Evolutionary conservation across 2,329 filamentous ascomycete species (phyloP), one percentile per base, ranked within the genome.

Genomic region (Colletotrichum kahawae): DNA sequence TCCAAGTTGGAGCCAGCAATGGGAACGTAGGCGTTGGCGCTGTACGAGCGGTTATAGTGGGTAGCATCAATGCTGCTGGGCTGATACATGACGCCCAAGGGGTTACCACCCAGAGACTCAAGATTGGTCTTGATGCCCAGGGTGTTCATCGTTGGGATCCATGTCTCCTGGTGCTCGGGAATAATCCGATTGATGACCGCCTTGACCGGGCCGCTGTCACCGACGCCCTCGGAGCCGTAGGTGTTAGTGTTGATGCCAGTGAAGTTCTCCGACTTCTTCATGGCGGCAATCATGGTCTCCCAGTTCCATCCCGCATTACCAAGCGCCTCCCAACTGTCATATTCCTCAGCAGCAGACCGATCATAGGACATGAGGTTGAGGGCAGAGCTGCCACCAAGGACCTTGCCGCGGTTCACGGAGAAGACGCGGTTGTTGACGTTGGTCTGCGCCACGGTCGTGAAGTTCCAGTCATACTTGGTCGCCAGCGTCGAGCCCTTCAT

Each of bases 21-120:
- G 5, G 84, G 81, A 0, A 87, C 80, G 73, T 90, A 90, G 3
- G 83, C 83, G 57, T 84, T 86, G 67, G 82, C 77, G 29, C 83
- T 82, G 79, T 89, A 91, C 4, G 87, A 90, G 38, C 90, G 83
- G 24, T 82, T 85, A 77, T 87, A 89, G 54, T 86, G 84, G 6
- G 82, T 83, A 12, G 85, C 83, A 59, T 88, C 83, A 48, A 91
- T 85, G 71, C 86, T 89, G 76, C 84, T 88, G 12, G 89, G 84
- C 73, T 89, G 87, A 38, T 84, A 86, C 81, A 86, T 87, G 8
- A 87, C 87, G 8, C 90, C 90, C 5, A 89, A 79, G 16, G 86
- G 86, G 63, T 88, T 85, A 2, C 90, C 90, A 16, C 84, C 83
- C 3, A 91, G 82, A 10, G 87, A 89, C 64, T 88, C 81, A 2